Percentiles rank a stretch among this genome's conserved stretches.
These are phyloP conservation scores for Tillandsia leiboldiana DNA, from an alignment of 176 grass and related monocot species.

Conservation along the genomic window DNA sequence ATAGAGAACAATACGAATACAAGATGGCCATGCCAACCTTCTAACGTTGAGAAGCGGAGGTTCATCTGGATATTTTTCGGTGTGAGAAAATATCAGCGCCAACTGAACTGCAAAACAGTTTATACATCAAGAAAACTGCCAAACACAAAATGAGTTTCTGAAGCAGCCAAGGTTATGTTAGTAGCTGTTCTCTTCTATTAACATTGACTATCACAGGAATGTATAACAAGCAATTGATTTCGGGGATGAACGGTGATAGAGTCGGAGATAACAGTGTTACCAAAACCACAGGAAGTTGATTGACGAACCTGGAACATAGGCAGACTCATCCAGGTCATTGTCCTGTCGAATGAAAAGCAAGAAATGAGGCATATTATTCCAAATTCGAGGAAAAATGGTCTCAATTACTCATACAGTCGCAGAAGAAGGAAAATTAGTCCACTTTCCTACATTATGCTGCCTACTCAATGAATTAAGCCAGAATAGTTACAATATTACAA, in stretches of 20 bases:
- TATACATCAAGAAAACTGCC: background rate
- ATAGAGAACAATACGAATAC: too few relatives aligned
- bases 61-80: conserved; percentile 88
- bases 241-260: background rate
- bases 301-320: conserved; percentile 62
- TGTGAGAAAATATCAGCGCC: conserved; percentile 92
- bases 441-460: too few relatives aligned
- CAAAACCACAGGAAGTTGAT: background rate
- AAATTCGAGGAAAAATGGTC: background rate
- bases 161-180: background rate
- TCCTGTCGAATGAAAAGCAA: conserved; percentile 33
- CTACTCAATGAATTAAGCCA: too few relatives aligned
- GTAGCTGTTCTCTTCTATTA: background rate
- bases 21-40: conserved; percentile 35
- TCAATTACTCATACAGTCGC: conserved; percentile 1
- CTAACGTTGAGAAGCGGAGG: conserved; percentile 79
- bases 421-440: background rate
- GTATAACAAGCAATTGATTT: background rate
- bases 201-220: background rate
- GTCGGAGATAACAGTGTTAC: background rate
- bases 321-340: conserved; percentile 66
- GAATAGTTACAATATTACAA: too few relatives aligned
- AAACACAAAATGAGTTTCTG: background rate
- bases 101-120: conserved; percentile 69
- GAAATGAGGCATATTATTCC: background rate